Percentiles rank a stretch among this genome's conserved stretches.
phyloP scores from a whole-genome alignment of 2,329 filamentous ascomycete genomes.

The Aspergillus sp. region DNA sequence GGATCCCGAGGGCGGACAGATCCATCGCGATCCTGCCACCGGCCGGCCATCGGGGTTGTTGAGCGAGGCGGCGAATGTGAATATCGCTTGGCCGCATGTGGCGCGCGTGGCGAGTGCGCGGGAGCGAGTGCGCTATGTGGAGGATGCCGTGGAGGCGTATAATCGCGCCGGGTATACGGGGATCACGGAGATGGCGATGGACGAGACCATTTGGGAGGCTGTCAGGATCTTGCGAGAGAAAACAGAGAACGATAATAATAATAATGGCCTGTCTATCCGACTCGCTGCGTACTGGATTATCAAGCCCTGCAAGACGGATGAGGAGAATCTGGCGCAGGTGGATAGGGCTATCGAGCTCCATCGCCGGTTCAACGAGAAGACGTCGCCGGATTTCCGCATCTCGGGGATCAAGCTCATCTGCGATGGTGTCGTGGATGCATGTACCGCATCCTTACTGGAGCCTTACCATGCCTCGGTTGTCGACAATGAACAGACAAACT shows the following conservation, averaged over 20 bases:
- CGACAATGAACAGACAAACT: conserved; percentile 11
- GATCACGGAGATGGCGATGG: conserved; percentile 45
- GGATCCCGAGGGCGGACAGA: conserved; percentile 39
- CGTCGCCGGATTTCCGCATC: conserved; percentile 37
- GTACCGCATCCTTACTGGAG: conserved; percentile 15
- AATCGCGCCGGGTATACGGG: conserved; percentile 41
- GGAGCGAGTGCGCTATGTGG: conserved; percentile 35
- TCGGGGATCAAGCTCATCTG: conserved; percentile 44
- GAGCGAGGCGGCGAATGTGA: conserved; percentile 38
- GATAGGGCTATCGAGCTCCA: conserved; percentile 38
- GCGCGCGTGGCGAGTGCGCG: conserved; percentile 33
- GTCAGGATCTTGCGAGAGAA: conserved; percentile 27
- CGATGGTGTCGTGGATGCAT: conserved; percentile 45
- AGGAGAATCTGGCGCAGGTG: conserved; percentile 37
- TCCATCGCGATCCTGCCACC: conserved; percentile 32
- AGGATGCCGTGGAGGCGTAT: conserved; percentile 37
- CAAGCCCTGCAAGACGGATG: conserved; percentile 29
- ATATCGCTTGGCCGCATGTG: conserved; percentile 42
- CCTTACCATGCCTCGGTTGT: conserved; percentile 28
- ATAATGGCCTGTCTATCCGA: conserved; percentile 27
- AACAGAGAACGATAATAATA: no score
- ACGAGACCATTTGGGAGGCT: conserved; percentile 41
- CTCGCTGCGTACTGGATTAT: conserved; percentile 44
- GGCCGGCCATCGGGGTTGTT: conserved; percentile 39
- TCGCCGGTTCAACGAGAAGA: conserved; percentile 31